phyloP scores from a whole-genome alignment of 2,329 filamentous ascomycete genomes.

The Fusarium sarcochroum region DNA sequence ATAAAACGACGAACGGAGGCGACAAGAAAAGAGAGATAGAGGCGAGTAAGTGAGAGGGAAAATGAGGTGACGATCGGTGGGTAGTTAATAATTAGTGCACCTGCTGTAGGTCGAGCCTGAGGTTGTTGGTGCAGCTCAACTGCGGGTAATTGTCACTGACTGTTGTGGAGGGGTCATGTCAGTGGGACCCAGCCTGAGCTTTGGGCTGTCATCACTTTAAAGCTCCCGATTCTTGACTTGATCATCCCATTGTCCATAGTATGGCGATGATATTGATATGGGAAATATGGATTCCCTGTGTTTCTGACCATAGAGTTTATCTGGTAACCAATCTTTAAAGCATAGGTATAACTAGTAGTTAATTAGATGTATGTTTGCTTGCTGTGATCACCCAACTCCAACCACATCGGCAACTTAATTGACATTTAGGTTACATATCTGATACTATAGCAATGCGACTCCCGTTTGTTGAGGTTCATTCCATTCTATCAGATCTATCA shows the following conservation, averaged over 20 bases:
- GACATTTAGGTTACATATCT: neutral
- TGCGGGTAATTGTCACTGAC: conserved; percentile 8
- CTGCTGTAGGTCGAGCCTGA: conserved; percentile 1
- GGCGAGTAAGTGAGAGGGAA: neutral
- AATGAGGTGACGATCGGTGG: neutral
- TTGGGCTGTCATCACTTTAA: neutral
- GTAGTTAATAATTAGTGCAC: conserved; percentile 9
- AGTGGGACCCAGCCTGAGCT: conserved; percentile 1
- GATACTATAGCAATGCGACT: neutral
- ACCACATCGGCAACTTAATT: neutral
- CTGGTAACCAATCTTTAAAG: neutral
- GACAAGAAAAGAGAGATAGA: neutral
- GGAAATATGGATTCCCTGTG: neutral
- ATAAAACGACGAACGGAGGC: neutral
- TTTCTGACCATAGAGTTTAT: neutral
- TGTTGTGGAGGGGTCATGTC: conserved; percentile 17
- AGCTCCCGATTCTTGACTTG: neutral
- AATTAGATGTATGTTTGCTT: no score
- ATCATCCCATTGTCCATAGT: neutral
- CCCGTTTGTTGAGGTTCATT: conserved; percentile 1
- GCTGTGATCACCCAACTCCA: no score
- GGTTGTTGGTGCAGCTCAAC: neutral
- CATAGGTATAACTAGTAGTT: neutral
- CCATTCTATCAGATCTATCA: neutral
- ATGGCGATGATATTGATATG: neutral